Evolutionary conservation across 148 eudicot genomes (phyloP).

Genomic region (Persicaria tinctoria): DNA sequence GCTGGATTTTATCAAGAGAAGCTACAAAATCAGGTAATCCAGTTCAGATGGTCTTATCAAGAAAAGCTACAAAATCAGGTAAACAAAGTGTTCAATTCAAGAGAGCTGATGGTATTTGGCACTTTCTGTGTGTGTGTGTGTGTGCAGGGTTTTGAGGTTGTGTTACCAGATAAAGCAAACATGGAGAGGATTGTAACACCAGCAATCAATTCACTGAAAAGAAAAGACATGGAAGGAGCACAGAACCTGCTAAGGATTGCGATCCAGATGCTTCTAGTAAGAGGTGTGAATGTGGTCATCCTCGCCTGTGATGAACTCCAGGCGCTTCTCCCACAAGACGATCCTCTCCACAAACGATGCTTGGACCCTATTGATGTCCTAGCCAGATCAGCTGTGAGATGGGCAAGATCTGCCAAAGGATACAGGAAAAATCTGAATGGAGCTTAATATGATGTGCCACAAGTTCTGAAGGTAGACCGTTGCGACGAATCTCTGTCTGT

Average conservation of each 20-base stretch:
- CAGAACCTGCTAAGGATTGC: slow-evolving; percentile 51
- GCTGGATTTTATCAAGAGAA: slow-evolving; percentile 39
- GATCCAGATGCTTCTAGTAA: slow-evolving; percentile 43
- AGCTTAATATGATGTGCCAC: neutral
- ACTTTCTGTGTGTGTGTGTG: slow-evolving; percentile 1
- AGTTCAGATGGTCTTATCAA: slow-evolving; percentile 14
- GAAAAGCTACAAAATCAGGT: slow-evolving; percentile 43
- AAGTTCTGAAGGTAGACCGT: slow-evolving; percentile 1
- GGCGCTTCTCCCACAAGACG: slow-evolving; percentile 40
- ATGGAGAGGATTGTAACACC: slow-evolving; percentile 45
- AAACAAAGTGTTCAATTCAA: neutral
- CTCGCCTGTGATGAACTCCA: slow-evolving; percentile 54
- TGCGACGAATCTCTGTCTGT: neutral
- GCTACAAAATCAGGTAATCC: slow-evolving; percentile 37
- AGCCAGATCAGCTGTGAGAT: slow-evolving; percentile 45
- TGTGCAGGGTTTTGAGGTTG: slow-evolving; percentile 56
- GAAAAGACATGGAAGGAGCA: slow-evolving; percentile 56
- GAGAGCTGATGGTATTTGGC: neutral
- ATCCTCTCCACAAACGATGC: slow-evolving; percentile 57
- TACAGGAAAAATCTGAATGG: slow-evolving; percentile 4
- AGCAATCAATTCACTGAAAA: slow-evolving; percentile 38
- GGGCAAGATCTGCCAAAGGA: slow-evolving; percentile 32
- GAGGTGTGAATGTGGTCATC: slow-evolving; percentile 48
- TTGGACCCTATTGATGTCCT: slow-evolving; percentile 61
- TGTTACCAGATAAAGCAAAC: slow-evolving; percentile 48